phyloP scores from a whole-genome alignment of 768 basidiomycete species.

The Pleurotus tuoliensis region DNA sequence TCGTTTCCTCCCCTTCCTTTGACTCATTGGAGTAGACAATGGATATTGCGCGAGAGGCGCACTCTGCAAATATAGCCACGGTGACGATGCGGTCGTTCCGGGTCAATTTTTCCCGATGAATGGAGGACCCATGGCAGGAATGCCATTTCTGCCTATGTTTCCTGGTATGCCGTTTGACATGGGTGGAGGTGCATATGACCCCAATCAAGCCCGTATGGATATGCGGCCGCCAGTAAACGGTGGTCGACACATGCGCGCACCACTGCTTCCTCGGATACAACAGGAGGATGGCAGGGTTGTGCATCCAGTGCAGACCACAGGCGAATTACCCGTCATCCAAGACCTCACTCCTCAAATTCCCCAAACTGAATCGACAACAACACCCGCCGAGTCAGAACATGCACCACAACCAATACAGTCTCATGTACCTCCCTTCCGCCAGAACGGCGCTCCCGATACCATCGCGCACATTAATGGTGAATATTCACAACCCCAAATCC shows the following conservation, averaged over 20 bases:
- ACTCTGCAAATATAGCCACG: conserved; percentile 90
- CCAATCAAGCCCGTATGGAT: conserved; percentile 77
- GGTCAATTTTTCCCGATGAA: conserved; percentile 62
- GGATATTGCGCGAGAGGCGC: conserved; percentile 90
- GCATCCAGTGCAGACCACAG: conserved; percentile 42
- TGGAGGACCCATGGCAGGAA: conserved; percentile 32
- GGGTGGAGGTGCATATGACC: conserved; percentile 62
- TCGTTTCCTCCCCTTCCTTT: no score
- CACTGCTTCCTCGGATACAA: conserved; percentile 51
- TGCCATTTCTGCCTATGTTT: conserved; percentile 76
- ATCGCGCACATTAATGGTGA: conserved; percentile 16
- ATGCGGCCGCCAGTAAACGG: conserved; percentile 48
- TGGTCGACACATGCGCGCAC: conserved; percentile 49
- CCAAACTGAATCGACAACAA: conserved; percentile 15
- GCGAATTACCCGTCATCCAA: conserved; percentile 81
- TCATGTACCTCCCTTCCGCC: conserved; percentile 6
- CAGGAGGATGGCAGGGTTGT: conserved; percentile 40
- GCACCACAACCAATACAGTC: conserved; percentile 24
- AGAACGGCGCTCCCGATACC: not conserved
- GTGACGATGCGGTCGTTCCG: conserved; percentile 81
- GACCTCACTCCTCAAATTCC: conserved; percentile 65
- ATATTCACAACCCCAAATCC: conserved; percentile 18
- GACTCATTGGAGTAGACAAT: conserved; percentile 49
- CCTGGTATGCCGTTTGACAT: conserved; percentile 56
- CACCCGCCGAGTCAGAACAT: conserved; percentile 17